Base-by-base conservation (phyloP, 2,329 filamentous ascomycete species). In the Colletotrichum falcatum region DNA sequence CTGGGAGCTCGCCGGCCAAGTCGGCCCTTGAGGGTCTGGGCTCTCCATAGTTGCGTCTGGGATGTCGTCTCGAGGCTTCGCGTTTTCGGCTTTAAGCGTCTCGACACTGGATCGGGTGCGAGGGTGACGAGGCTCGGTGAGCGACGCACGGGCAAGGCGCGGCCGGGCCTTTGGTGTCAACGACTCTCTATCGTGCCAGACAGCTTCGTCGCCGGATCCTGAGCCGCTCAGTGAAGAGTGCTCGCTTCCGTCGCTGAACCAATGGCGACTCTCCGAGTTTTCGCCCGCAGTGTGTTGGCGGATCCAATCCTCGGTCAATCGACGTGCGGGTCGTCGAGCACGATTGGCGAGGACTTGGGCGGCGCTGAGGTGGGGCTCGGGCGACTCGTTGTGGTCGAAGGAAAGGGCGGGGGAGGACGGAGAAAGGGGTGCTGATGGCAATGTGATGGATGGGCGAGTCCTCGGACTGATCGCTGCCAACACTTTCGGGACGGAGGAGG, bases 301-400 rank as follows among this genome's bases (percentile, higher is more conserved):
- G 74, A 96, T 94, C 93, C 93, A 95, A 83, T 94, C 92, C 79
- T 95, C 92, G 0, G 92, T 94, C 64, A 95, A 87, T 70, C 91
- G 90, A 74, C 85, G 84, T 20, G 85, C 83, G 66, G 87, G 84
- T 78, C 90, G 83, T 77, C 89, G 82, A 59, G 85, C 89, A 74
- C 89, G 86, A 75, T 91, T 91, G 58, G 88, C 88, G 72, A 91
- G 86, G 30, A 91, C 88, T 53, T 73, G 69, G 11, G 88, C 87
- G 30, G 88, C 89, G 75, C 83, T 89, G 62, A 84, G 81, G 28
- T 83, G 84, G 66, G 72, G 76, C 26, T 79, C 76, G 23, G 75
- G 74, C 48, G 66, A 78, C 44, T 84, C 81, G 9, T 79, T 75
- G 49, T 81, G 80, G 26, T 77, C 76, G 70, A 78, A 77, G n/a